A percentile compares a stretch with the other conserved stretches of the same genome.
Evolutionary conservation across 768 basidiomycete genomes (phyloP).

Genomic region (Tylopilus rubrobrunneus): DNA sequence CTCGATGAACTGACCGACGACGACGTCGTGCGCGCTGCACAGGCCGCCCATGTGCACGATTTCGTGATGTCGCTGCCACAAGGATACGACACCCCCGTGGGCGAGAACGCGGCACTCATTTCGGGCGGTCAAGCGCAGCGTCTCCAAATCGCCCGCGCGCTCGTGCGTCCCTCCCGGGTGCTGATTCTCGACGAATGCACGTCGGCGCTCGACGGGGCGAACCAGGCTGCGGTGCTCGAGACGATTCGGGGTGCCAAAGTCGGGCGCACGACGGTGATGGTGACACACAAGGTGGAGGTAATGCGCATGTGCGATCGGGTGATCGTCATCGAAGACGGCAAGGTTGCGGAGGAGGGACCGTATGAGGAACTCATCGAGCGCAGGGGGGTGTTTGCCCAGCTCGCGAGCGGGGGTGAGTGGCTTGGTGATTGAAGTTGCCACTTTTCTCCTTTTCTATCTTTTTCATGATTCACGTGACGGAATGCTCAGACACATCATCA

Average conservation of each 20-base stretch:
- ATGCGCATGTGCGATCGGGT: slow-evolving; percentile 94
- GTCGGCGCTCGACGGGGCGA: slow-evolving; percentile 82
- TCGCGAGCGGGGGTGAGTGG: slow-evolving; percentile 81
- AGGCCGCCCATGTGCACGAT: slow-evolving; percentile 78
- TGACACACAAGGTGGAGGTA: slow-evolving; percentile 87
- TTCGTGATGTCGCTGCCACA: slow-evolving; percentile 77
- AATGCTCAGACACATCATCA: neutral
- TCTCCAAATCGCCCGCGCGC: slow-evolving; percentile 85
- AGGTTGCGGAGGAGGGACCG: slow-evolving; percentile 71
- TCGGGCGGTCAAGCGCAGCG: slow-evolving; percentile 96
- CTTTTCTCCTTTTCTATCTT: neutral
- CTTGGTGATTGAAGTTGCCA: slow-evolving; percentile 21
- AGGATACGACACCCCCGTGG: slow-evolving; percentile 84
- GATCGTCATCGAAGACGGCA: slow-evolving; percentile 74
- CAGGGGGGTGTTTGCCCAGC: slow-evolving; percentile 68
- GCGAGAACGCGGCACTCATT: slow-evolving; percentile 87
- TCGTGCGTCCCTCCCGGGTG: slow-evolving; percentile 69
- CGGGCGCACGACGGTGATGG: slow-evolving; percentile 83
- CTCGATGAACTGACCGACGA: slow-evolving; percentile 47
- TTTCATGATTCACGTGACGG: neutral
- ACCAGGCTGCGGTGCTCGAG: slow-evolving; percentile 78
- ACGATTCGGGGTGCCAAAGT: slow-evolving; percentile 61
- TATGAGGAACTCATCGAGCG: slow-evolving; percentile 67
- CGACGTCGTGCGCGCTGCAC: slow-evolving; percentile 69
- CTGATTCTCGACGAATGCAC: slow-evolving; percentile 95